phyloP scores from a whole-genome alignment of 1,284 basidiomycete species.

The Sanghuangporus sanghuang region DNA sequence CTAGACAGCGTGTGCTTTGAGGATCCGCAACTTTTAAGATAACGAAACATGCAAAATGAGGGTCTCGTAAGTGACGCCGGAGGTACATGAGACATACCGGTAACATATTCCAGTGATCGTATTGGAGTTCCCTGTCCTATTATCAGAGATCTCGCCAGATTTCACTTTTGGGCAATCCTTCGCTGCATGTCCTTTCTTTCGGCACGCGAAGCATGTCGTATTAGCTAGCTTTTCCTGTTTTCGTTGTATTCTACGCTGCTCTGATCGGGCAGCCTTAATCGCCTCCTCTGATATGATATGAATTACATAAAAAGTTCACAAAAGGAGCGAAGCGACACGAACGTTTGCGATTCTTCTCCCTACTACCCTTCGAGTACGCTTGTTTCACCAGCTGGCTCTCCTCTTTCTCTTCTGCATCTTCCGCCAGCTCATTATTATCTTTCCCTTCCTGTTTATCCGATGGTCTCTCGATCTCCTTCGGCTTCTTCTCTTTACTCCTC shows the following conservation, averaged over 20 bases:
- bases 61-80: background rate
- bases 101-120: constrained; percentile 71
- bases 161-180: constrained; percentile 70
- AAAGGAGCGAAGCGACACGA: constrained; percentile 17
- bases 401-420: background rate
- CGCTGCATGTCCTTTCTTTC: constrained; percentile 80
- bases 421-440: background rate
- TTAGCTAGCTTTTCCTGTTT: constrained; percentile 52
- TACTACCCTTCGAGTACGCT: constrained; percentile 1
- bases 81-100: constrained; percentile 43
- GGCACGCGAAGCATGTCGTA: constrained; percentile 86
- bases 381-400: constrained; percentile 6
- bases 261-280: constrained; percentile 40
- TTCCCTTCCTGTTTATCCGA: background rate
- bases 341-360: constrained; percentile 7
- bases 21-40: constrained; percentile 70
- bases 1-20: constrained; percentile 71
- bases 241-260: constrained; percentile 63
- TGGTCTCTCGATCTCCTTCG: constrained; percentile 15
- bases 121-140: constrained; percentile 26
- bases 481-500: constrained; percentile 25
- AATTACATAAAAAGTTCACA: constrained; percentile 18
- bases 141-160: constrained; percentile 24
- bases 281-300: constrained; percentile 18
- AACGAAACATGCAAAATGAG: constrained; percentile 42